phyloP scores from a whole-genome alignment of 2,329 filamentous ascomycete species.

The Fusarium neocosmosporiellum region DNA sequence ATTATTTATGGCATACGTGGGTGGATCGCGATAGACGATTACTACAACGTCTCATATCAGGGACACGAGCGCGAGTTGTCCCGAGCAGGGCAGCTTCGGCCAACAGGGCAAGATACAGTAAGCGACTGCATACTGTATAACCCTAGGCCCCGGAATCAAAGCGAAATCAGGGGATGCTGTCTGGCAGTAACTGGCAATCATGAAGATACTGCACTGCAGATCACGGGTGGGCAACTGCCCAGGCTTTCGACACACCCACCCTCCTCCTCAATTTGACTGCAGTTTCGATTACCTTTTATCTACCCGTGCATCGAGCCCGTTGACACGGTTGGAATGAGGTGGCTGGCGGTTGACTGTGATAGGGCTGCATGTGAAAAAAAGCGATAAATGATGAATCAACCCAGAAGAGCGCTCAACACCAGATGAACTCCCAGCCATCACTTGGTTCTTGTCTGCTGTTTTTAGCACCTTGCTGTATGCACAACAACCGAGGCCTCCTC shows the following conservation, averaged over 20 bases:
- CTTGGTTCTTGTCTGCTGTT: not conserved
- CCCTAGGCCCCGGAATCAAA: not conserved
- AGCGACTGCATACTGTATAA: not conserved
- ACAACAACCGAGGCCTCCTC: slow-evolving; percentile 9
- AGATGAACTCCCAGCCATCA: slow-evolving; percentile 6
- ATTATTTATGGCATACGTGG: slow-evolving; percentile 36
- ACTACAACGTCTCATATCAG: slow-evolving; percentile 23
- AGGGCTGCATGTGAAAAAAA: slow-evolving; percentile 28
- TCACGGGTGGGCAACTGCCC: not conserved
- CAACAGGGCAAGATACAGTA: slow-evolving; percentile 2
- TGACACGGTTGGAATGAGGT: slow-evolving; percentile 4
- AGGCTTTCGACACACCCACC: not conserved
- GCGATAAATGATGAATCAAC: slow-evolving; percentile 4
- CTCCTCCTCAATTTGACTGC: not conserved
- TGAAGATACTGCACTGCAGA: not conserved
- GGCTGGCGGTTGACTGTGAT: slow-evolving; percentile 12
- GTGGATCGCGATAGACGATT: slow-evolving; percentile 33
- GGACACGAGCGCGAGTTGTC: slow-evolving; percentile 4
- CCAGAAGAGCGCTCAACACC: not conserved
- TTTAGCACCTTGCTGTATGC: slow-evolving; percentile 14
- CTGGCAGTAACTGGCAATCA: not conserved
- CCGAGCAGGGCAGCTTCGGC: not conserved
- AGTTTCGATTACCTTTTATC: not conserved
- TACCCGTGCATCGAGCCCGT: not conserved
- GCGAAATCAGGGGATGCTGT: not conserved